Evolutionary conservation across 495 filamentous ascomycete genomes (phyloP), one percentile per base, ranked within the genome.

Genomic region (Lichenothelia convexa): DNA sequence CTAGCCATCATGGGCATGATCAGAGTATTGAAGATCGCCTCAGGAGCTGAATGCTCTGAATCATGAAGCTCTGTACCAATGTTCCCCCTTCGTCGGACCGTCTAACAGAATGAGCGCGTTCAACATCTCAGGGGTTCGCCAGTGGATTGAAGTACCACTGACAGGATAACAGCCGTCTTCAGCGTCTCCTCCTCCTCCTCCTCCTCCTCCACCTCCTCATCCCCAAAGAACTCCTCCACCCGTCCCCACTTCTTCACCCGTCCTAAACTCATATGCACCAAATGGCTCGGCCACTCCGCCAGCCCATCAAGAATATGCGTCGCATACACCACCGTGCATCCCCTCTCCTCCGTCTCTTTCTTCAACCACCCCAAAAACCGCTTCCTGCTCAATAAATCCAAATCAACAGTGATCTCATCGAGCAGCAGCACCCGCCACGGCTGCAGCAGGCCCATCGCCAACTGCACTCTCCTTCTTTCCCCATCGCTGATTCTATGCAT

Each of bases 281-380:
- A 56, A 59, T 99, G 86, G 0, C 78, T 92, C 34, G 89, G 89
- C 89, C 89, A 99, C 22, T 70, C 70, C 0, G 80, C 81, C 18
- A 94, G 54, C 44, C 92, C 91, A 51, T 99, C 89, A 46, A 99
- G 54, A 36, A 99, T 93, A 54, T 99, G 89, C 15, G 89, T 95
- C 18, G 89, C 89, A 57, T 99, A 99, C 18, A 95, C 86, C 45
- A 99, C 79, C 2, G 89, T 93, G 51, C 84, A 93, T 7, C 69
- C 57, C 32, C 91, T 60, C 5, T 48, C 59, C 60, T 85, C 78
- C 0, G 89, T 94, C 67, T 99, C 89, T 16, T 64, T 64, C 51
- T 82, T 80, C 49, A 99, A 51, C 53, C 84, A 99, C 2, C 61
- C 56, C n/a, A 99, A 62, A 53, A 99, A 99, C 46, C 84, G 76